phyloP scores from a whole-genome alignment of 495 filamentous ascomycete genomes.

The Margaritispora aquatica region DNA sequence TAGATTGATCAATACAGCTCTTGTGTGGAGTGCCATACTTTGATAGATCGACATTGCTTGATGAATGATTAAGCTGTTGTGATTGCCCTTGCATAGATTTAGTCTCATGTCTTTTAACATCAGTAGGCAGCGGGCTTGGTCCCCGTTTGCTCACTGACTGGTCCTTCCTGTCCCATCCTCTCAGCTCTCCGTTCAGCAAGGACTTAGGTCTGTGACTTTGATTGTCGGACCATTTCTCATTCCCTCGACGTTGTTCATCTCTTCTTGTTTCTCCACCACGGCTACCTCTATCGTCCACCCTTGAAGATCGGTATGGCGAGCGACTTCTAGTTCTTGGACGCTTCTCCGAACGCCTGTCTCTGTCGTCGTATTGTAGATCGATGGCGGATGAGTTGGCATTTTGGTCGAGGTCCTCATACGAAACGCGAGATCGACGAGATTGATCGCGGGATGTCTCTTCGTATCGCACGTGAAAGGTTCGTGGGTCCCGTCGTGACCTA shows the following conservation, averaged over 20 bases:
- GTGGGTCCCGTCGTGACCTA: conserved; percentile 37
- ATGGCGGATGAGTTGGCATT: conserved; percentile 41
- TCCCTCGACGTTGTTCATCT: conserved; percentile 26
- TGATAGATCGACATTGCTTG: background rate
- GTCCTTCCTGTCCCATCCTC: conserved; percentile 38
- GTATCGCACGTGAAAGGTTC: conserved; percentile 56
- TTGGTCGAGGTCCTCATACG: conserved; percentile 64
- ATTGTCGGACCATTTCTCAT: conserved; percentile 24
- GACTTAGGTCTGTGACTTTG: conserved; percentile 22
- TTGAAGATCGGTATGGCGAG: conserved; percentile 45
- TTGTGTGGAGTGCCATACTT: background rate
- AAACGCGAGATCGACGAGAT: conserved; percentile 37
- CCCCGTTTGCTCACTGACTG: conserved; percentile 66
- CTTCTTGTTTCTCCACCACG: conserved; percentile 28
- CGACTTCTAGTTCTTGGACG: conserved; percentile 63
- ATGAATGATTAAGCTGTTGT: conserved; percentile 38
- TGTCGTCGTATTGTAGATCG: conserved; percentile 47
- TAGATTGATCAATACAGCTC: background rate
- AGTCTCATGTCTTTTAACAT: conserved; percentile 53
- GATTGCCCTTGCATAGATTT: conserved; percentile 56
- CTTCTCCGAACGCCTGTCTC: conserved; percentile 45
- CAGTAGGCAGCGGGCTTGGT: conserved; percentile 48
- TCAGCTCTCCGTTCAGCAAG: conserved; percentile 21
- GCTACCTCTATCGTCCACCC: conserved; percentile 36
- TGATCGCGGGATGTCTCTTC: conserved; percentile 43